Evolutionary conservation across 257 asterid species (phyloP).

Genomic region (Fraxinus americana): DNA sequence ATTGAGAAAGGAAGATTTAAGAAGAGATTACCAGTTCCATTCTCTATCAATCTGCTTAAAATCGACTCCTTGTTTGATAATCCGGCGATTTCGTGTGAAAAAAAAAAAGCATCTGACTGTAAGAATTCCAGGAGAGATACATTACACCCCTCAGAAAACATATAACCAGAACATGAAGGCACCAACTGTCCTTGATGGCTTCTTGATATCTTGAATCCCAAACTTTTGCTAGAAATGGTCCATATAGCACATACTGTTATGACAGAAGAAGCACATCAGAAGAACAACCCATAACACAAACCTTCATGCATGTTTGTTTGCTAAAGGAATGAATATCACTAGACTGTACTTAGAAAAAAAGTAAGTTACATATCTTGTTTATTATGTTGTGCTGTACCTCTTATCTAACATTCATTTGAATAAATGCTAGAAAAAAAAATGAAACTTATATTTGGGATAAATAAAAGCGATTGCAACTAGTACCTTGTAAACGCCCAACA

Average conservation of each 20-base stretch:
- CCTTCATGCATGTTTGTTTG: too few species aligned
- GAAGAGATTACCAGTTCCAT: slow-evolving; percentile 65
- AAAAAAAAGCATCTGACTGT: slow-evolving; percentile 77
- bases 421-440: background rate
- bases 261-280: background rate
- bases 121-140: slow-evolving; percentile 62
- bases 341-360: too few species aligned
- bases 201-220: slow-evolving; percentile 50
- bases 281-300: background rate
- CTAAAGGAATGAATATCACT: too few species aligned
- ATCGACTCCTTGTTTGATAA: slow-evolving; percentile 63
- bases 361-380: background rate
- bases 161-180: slow-evolving; percentile 58
- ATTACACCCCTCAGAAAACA: slow-evolving; percentile 49
- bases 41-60: slow-evolving; percentile 85
- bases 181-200: slow-evolving; percentile 48
- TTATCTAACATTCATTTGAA: too few species aligned
- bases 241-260: slow-evolving; percentile 58
- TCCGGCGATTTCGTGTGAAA: slow-evolving; percentile 64
- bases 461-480: background rate
- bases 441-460: background rate
- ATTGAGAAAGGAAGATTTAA: background rate
- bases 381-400: too few species aligned
- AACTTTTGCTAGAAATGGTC: slow-evolving; percentile 59
- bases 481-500: slow-evolving; percentile 72